A percentile compares a stretch with the other conserved stretches of the same genome.
Conservation (phyloP, 768 basidiomycete genomes). For the Plicaturopsis crispa region DNA sequence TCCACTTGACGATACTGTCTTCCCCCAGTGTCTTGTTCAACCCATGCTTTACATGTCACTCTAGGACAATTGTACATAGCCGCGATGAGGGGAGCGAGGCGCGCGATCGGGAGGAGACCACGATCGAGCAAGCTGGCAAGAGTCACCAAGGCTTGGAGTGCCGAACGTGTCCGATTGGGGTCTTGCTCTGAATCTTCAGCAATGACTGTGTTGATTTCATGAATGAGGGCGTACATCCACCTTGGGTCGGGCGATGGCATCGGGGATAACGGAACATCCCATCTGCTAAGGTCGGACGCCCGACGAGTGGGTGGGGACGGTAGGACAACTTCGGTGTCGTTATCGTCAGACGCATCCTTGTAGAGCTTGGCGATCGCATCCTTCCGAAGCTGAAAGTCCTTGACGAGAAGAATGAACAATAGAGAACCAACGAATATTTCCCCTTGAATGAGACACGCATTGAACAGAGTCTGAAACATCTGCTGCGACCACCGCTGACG, state of each 20-base stretch:
- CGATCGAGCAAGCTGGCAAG: conserved; percentile 45
- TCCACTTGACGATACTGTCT: conserved; percentile 21
- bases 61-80: conserved; percentile 40
- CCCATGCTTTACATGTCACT: conserved; percentile 29
- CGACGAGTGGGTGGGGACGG: too few relatives aligned
- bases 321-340: too few relatives aligned
- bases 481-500: conserved; percentile 47
- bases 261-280: too few relatives aligned
- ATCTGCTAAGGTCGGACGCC: too few relatives aligned
- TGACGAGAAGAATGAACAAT: conserved; percentile 56
- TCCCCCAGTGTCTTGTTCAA: conserved; percentile 21
- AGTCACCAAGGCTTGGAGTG: conserved; percentile 57
- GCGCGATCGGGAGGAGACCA: conserved; percentile 35
- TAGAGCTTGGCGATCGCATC: conserved; percentile 18
- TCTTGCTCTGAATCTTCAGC: conserved; percentile 15
- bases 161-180: conserved; percentile 17
- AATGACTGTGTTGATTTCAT: conserved; percentile 28
- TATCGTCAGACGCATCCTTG: too few relatives aligned
- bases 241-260: too few relatives aligned
- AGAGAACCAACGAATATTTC: conserved; percentile 74
- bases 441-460: conserved; percentile 64
- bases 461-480: conserved; percentile 55
- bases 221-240: too few relatives aligned
- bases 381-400: conserved; percentile 48
- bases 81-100: conserved; percentile 37